Evolutionary conservation across 495 filamentous ascomycete genomes (phyloP).

Genomic region (Penicillium coprophilum): DNA sequence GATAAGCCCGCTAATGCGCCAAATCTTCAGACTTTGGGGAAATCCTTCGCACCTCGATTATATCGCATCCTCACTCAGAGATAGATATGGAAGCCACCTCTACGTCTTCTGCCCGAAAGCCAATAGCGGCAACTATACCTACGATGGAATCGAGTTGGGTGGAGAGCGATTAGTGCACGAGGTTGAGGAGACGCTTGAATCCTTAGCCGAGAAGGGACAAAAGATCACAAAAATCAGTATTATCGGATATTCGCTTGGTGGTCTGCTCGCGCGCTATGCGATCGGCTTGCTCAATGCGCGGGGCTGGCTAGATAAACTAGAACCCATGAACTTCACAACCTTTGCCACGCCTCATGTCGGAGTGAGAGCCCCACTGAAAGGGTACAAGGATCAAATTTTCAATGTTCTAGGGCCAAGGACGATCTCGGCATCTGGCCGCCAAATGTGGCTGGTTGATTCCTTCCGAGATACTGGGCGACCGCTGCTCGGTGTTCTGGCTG

Average conservation of each 20-base stretch:
- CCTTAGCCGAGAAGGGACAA: conserved; percentile 61
- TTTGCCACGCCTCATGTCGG: conserved; percentile 91
- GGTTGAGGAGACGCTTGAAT: conserved; percentile 77
- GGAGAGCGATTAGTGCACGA: conserved; percentile 86
- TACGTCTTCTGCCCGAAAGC: conserved; percentile 74
- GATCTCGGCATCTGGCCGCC: conserved; percentile 76
- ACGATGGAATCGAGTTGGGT: conserved; percentile 90
- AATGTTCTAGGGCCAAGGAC: conserved; percentile 78
- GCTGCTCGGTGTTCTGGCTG: conserved; percentile 76
- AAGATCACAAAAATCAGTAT: conserved; percentile 79
- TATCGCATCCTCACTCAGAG: conserved; percentile 65
- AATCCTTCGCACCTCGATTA: conserved; percentile 81
- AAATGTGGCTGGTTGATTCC: conserved; percentile 82
- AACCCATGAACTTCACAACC: conserved; percentile 90
- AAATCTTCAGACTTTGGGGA: conserved; percentile 71
- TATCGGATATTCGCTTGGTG: conserved; percentile 87
- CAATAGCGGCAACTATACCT: conserved; percentile 82
- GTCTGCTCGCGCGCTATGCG: conserved; percentile 83
- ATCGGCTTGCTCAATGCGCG: conserved; percentile 79
- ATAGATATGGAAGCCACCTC: conserved; percentile 60
- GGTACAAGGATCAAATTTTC: conserved; percentile 65
- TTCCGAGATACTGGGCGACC: conserved; percentile 81
- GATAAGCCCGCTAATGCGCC: conserved; percentile 9
- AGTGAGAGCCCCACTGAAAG: conserved; percentile 70
- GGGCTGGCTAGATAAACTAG: conserved; percentile 72